Conservation (phyloP, 371 early-diverging fungal genomes). For the Polyrhizophydium stewartii region DNA sequence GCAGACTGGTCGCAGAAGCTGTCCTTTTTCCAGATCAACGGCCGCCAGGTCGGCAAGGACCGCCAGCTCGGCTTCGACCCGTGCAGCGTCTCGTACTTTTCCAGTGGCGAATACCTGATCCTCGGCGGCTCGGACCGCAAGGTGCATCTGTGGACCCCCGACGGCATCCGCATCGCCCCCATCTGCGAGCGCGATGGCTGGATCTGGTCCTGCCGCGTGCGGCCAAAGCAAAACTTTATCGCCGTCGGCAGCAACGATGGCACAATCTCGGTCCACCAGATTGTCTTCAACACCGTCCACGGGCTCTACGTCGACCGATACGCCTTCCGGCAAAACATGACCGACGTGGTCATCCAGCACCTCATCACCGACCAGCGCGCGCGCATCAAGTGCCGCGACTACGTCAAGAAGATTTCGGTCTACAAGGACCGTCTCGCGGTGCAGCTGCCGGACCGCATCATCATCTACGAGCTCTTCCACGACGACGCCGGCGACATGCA, state of each 20-base stretch:
- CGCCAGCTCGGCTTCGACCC: constrained; percentile 42
- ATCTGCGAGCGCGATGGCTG: constrained; percentile 41
- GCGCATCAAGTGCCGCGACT: constrained; percentile 51
- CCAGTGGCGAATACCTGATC: constrained; percentile 38
- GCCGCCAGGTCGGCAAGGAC: constrained; percentile 47
- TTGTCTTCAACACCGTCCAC: constrained; percentile 47
- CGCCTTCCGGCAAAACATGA: constrained; percentile 50
- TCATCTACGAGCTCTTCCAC: constrained; percentile 46
- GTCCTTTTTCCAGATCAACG: constrained; percentile 42
- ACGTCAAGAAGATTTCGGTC: constrained; percentile 51
- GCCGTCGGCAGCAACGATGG: constrained; percentile 50
- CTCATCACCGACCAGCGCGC: constrained; percentile 39
- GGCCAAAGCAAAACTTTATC: constrained; percentile 36
- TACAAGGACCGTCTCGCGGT: constrained; percentile 48
- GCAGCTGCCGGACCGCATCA: constrained; percentile 45
- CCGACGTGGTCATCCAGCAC: constrained; percentile 54
- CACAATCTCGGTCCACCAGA: constrained; percentile 36
- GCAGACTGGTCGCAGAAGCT: constrained; percentile 49
- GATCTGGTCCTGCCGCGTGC: constrained; percentile 48
- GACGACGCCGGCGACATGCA: constrained; percentile 48
- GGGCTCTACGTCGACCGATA: constrained; percentile 49
- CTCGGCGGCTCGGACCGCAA: constrained; percentile 48
- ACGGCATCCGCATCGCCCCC: constrained; percentile 40
- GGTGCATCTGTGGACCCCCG: constrained; percentile 44
- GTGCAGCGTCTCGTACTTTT: constrained; percentile 31